Base-by-base conservation (phyloP, 2,329 filamentous ascomycete genomes). In the Fusarium stilboides region DNA sequence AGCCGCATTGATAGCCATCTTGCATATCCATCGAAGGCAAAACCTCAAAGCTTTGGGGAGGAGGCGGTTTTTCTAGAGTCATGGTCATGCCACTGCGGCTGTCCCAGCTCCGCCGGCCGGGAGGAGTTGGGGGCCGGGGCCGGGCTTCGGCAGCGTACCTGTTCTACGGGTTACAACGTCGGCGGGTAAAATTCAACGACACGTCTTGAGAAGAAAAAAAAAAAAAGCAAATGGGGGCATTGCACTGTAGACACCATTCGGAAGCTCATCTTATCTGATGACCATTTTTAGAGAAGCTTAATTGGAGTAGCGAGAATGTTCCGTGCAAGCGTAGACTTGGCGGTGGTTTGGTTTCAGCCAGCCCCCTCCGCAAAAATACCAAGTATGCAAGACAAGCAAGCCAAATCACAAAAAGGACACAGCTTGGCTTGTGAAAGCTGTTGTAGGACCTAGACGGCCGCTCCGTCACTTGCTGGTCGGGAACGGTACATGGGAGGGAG, bases 1-100 rank as follows among this genome's bases (percentile, higher is more conserved):
- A 20, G 39, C 34, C 34, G 37, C 40, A 33, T 55, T 39, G 39
- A 64, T 55, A 64, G 62, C 42, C 36, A 65, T 51, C 54, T 47
- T 68, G 64, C 54, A 50, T 59, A 42, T 49, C 57, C n/a, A 33
- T 57, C 22, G 20, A 54, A 54, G 40, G 62, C 63, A 53, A 43
- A 63, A 43, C n/a, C 52, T 20, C 40, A 40, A 45, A 33, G 10
- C 28, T 26, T 22, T 39, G 58, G 28, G 26, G 36, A 47, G 47
- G 60, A 52, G 46, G 37, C 39, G 31, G 36, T 39, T 63, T 47
- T 34, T 55, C 42, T 43, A 54, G 46, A 58, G 57, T 63, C 62
- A 57, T 70, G 65, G 57, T 63, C 62, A 57, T 70, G 65, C 65
- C 64, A 67, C 43, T 53, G 42, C 57, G 45, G 50, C 24, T 43